Evolutionary conservation across 345 rosid genomes (phyloP).

Genomic region (Pelargonium nanum): DNA sequence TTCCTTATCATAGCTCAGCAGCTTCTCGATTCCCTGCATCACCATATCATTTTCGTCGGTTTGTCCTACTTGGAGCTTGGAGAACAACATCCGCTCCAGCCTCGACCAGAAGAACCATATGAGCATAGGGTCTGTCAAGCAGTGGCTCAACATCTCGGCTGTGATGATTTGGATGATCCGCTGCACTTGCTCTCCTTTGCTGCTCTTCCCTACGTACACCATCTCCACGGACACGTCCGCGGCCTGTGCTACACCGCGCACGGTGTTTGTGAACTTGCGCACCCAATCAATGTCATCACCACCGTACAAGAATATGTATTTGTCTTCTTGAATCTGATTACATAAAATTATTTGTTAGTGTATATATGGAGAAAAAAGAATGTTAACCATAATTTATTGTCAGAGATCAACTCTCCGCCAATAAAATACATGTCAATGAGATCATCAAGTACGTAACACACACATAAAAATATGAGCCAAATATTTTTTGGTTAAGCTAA

Average conservation of each 20-base stretch:
- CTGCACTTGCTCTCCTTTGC: constrained; percentile 48
- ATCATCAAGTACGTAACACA: too few species aligned
- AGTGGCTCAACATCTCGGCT: constrained; percentile 45
- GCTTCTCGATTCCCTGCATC: constrained; percentile 76
- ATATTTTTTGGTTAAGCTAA: too few species aligned
- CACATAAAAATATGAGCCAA: too few species aligned
- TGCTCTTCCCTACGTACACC: constrained; percentile 76
- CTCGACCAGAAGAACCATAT: constrained; percentile 97
- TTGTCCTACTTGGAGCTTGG: constrained; percentile 72
- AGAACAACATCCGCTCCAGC: constrained; percentile 76
- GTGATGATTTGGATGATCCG: constrained; percentile 26
- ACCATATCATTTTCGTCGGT: constrained; percentile 50
- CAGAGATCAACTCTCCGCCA: too few species aligned
- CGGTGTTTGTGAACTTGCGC: constrained; percentile 51
- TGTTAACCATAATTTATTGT: too few species aligned
- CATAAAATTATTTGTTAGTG: too few species aligned
- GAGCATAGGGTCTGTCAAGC: constrained; percentile 53
- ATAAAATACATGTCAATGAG: too few species aligned
- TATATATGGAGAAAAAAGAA: too few species aligned
- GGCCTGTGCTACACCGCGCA: constrained; percentile 41
- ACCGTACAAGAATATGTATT: constrained; percentile 79
- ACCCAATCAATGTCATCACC: constrained; percentile 84
- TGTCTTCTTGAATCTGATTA: constrained; percentile 65
- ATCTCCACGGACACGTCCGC: constrained; percentile 57
- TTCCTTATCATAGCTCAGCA: constrained; percentile 68